Evolutionary conservation across 371 early-diverging fungal species (phyloP).

Genomic region (Synchytrium microbalum): DNA sequence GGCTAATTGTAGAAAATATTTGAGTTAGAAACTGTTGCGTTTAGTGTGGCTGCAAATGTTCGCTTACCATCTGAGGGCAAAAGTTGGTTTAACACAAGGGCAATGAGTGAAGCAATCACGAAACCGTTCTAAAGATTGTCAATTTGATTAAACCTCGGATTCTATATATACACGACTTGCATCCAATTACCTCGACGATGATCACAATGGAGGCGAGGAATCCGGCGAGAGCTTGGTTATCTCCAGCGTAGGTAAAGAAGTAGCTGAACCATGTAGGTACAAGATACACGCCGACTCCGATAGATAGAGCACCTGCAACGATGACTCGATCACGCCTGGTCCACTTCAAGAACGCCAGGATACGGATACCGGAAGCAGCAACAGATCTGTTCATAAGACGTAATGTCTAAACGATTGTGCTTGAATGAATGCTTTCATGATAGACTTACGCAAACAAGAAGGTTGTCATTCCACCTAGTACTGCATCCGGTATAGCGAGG

Average conservation of each 20-base stretch:
- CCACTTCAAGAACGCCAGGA: slow-evolving; percentile 52
- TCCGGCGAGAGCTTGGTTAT: slow-evolving; percentile 38
- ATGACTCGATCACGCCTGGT: slow-evolving; percentile 59
- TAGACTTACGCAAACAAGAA: slow-evolving; percentile 54
- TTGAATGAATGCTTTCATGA: too few relatives aligned
- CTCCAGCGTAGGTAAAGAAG: slow-evolving; percentile 47
- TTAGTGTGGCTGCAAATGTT: too few relatives aligned
- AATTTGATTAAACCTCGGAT: too few relatives aligned
- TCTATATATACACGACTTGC: too few relatives aligned
- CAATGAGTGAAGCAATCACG: too few relatives aligned
- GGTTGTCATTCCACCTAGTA: slow-evolving; percentile 46
- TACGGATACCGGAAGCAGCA: slow-evolving; percentile 55
- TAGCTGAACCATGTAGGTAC: slow-evolving; percentile 52
- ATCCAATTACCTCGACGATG: neutral
- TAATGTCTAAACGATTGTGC: too few relatives aligned
- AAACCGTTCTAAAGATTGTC: too few relatives aligned
- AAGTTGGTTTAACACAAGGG: too few relatives aligned
- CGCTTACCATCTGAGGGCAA: too few relatives aligned
- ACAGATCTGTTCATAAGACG: too few relatives aligned
- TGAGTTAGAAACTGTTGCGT: too few relatives aligned
- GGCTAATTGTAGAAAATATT: too few relatives aligned
- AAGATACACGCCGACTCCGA: slow-evolving; percentile 50
- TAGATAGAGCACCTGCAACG: slow-evolving; percentile 24
- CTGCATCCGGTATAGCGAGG: slow-evolving; percentile 8
- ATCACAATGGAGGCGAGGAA: slow-evolving; percentile 36